These are phyloP conservation scores for Tetrahymena thermophila DNA, from an alignment of 73 alveolate species.

Conservation along the genomic window DNA sequence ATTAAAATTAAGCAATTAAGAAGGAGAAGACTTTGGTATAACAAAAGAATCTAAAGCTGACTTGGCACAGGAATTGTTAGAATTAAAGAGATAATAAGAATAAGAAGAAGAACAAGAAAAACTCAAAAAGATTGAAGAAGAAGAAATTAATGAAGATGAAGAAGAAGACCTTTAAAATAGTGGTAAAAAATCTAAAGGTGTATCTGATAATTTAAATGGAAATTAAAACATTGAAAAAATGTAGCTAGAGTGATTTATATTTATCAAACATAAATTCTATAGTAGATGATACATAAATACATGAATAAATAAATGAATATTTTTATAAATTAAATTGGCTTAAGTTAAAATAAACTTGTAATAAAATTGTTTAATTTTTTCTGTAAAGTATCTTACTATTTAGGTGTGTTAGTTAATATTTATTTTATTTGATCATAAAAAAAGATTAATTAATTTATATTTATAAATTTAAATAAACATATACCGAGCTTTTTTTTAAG, in stretches of 20 bases:
- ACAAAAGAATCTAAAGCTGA: neutral
- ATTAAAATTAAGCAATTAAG: conserved; percentile 2
- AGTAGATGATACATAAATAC: too few relatives aligned
- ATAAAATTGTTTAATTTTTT: too few relatives aligned
- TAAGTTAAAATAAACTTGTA: too few relatives aligned
- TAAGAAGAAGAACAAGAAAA: neutral
- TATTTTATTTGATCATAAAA: too few relatives aligned
- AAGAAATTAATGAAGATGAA: neutral
- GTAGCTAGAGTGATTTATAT: neutral
- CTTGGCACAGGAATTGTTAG: neutral
- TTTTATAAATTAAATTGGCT: too few relatives aligned
- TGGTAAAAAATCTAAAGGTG: neutral
- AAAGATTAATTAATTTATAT: too few relatives aligned
- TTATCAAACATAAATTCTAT: neutral
- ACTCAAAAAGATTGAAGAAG: neutral
- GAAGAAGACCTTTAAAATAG: neutral
- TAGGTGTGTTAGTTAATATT: too few relatives aligned
- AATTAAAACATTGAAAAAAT: neutral
- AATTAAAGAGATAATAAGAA: neutral
- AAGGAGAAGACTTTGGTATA: conserved; percentile 5
- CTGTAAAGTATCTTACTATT: too few relatives aligned
- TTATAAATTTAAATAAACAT: too few relatives aligned
- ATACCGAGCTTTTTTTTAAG: too few relatives aligned
- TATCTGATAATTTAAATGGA: neutral
- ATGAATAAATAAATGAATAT: too few relatives aligned